Evolutionary conservation across 208 protist species (phyloP).

Genomic region (Leishmania mexicana): DNA sequence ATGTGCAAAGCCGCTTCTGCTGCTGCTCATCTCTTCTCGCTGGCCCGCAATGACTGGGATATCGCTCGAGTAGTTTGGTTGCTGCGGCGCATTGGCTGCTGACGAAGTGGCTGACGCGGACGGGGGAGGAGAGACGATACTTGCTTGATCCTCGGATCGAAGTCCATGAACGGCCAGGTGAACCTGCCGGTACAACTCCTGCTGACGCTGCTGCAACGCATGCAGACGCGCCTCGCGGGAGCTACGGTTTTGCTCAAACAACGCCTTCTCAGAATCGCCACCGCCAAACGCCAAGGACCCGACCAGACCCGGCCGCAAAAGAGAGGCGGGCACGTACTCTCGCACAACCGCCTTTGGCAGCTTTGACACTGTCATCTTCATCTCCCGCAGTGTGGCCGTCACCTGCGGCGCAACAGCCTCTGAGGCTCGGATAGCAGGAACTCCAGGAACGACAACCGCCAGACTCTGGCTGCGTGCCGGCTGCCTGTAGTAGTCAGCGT

Average conservation of each 20-base stretch:
- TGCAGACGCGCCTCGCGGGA: conserved; percentile 40
- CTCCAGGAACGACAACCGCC: neutral
- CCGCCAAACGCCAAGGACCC: conserved; percentile 61
- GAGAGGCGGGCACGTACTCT: conserved; percentile 38
- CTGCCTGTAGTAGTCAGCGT: conserved; percentile 72
- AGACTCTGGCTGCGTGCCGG: neutral
- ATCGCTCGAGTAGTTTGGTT: neutral
- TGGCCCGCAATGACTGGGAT: neutral
- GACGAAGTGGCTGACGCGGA: neutral
- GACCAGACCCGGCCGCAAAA: conserved; percentile 36
- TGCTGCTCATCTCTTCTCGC: neutral
- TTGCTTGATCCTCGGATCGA: neutral
- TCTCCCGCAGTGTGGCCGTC: conserved; percentile 32
- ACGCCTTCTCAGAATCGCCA: conserved; percentile 21
- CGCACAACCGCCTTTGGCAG: conserved; percentile 34
- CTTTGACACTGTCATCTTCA: conserved; percentile 36
- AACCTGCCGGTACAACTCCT: conserved; percentile 43
- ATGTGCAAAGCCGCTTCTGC: neutral
- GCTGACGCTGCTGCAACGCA: conserved; percentile 47
- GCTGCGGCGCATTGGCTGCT: neutral
- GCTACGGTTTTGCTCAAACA: conserved; percentile 46
- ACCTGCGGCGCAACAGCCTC: conserved; percentile 14
- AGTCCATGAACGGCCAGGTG: conserved; percentile 23
- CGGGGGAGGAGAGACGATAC: neutral
- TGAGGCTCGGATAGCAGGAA: conserved; percentile 12